These are phyloP conservation scores for Laguncularia racemosa DNA, from an alignment of 345 rosid species.

Conservation along the genomic window DNA sequence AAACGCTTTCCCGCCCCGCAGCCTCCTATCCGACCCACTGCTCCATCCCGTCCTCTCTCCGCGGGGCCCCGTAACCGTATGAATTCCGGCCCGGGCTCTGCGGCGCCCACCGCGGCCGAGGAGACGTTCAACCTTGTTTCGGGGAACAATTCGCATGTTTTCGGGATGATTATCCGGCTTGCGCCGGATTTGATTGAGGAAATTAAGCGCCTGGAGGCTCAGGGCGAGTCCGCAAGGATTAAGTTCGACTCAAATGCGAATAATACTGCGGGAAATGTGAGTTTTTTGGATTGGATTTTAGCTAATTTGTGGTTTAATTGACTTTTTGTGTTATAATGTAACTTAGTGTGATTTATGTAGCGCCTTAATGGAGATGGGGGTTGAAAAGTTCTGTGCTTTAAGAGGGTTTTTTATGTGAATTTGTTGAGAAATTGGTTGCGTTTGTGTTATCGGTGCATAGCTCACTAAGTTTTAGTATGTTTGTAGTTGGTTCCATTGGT, in stretches of 20 bases:
- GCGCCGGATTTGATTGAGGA: slow-evolving; percentile 88
- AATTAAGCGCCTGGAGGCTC: slow-evolving; percentile 70
- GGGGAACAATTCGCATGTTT: slow-evolving; percentile 51
- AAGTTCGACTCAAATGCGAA: slow-evolving; percentile 71
- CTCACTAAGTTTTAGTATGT: not conserved
- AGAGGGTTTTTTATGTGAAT: no score
- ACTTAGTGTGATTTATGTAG: not conserved
- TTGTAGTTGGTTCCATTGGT: no score
- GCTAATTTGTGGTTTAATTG: not conserved
- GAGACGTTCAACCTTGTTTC: slow-evolving; percentile 68
- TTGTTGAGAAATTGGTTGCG: no score
- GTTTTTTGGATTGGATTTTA: slow-evolving; percentile 17
- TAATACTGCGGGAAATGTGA: slow-evolving; percentile 70
- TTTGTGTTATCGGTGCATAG: not conserved
- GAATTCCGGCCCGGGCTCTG: slow-evolving; percentile 6
- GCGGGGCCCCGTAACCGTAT: slow-evolving; percentile 15
- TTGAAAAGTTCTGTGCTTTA: no score
- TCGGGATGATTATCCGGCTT: slow-evolving; percentile 69
- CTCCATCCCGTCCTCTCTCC: slow-evolving; percentile 29
- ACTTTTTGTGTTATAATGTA: not conserved
- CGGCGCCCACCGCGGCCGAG: slow-evolving; percentile 29
- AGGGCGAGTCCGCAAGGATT: slow-evolving; percentile 69
- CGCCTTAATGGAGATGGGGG: not conserved
- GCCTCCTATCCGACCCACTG: slow-evolving; percentile 23
- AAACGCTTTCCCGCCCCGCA: slow-evolving; percentile 34